Percentiles rank a stretch among this genome's conserved stretches.
Evolutionary conservation across 2,329 filamentous ascomycete genomes (phyloP).

Genomic region (Phoma herbarum): DNA sequence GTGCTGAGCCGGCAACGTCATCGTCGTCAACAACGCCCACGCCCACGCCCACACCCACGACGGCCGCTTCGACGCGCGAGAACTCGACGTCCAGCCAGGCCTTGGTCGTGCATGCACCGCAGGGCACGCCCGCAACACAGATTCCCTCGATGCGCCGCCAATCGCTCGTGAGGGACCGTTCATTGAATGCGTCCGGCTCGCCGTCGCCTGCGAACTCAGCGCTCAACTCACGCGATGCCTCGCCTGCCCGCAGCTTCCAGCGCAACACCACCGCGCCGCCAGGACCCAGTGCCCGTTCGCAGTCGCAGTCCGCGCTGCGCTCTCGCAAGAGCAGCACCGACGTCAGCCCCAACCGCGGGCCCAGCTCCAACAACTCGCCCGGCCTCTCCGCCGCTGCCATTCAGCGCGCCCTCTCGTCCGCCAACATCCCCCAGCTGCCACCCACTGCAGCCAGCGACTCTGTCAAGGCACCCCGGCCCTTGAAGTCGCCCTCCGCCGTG

Average conservation of each 20-base stretch:
- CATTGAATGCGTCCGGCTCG: conserved; percentile 43
- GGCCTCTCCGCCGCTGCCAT: conserved; percentile 69
- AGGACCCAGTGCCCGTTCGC: conserved; percentile 27
- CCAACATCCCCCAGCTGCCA: conserved; percentile 72
- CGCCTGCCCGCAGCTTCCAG: conserved; percentile 51
- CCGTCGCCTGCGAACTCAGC: conserved; percentile 55
- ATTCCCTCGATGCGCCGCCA: conserved; percentile 31
- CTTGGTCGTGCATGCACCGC: conserved; percentile 23
- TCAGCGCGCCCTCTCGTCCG: conserved; percentile 73
- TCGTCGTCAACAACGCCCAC: conserved; percentile 26
- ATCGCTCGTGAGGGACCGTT: conserved; percentile 38
- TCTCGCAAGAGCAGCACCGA: conserved; percentile 58
- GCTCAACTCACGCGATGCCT: conserved; percentile 58
- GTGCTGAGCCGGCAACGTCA: conserved; percentile 47
- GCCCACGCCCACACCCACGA: conserved; percentile 18
- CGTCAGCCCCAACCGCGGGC: conserved; percentile 52
- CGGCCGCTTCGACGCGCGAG: conserved; percentile 16
- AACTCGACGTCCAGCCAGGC: conserved; percentile 16
- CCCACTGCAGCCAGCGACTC: conserved; percentile 68
- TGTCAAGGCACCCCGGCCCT: conserved; percentile 68
- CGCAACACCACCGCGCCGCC: conserved; percentile 37
- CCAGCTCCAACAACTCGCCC: conserved; percentile 51
- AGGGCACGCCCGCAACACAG: conserved; percentile 25
- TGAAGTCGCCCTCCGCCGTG: conserved; percentile 66
- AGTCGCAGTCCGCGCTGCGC: conserved; percentile 42